These are phyloP conservation scores for Eucalyptus marginata DNA, from an alignment of 345 rosid species.

Conservation along the genomic window DNA sequence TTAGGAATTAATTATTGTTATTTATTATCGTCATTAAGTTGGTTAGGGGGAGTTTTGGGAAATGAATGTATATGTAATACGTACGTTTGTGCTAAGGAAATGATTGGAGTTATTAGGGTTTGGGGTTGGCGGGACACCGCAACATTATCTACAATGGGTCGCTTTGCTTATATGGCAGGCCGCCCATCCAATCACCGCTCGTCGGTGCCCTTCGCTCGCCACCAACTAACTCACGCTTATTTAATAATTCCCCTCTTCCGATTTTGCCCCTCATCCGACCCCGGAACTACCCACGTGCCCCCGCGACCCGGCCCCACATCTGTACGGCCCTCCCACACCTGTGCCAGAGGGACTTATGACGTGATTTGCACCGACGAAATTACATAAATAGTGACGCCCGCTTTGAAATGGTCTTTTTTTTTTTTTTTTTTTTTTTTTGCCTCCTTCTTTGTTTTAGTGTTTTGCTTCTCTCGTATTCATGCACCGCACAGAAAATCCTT, in stretches of 20 bases:
- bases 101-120: background rate
- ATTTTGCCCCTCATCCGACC: background rate
- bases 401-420: background rate
- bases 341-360: background rate
- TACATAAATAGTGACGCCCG: background rate
- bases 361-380: background rate
- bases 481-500: background rate
- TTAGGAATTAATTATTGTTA: background rate
- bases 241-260: background rate
- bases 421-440: background rate
- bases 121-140: constrained; percentile 2
- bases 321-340: background rate
- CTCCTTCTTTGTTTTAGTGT: background rate
- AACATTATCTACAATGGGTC: constrained; percentile 10
- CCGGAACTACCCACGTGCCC: background rate
- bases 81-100: background rate
- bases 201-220: constrained; percentile 27
- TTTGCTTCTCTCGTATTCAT: background rate
- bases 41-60: background rate
- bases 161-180: constrained; percentile 11
- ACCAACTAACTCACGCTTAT: constrained; percentile 14
- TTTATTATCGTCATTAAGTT: background rate
- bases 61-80: background rate
- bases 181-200: constrained; percentile 39
- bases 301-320: background rate